Base-by-base conservation (phyloP, 2,329 filamentous ascomycete genomes). In the Magnaporthales sp. region DNA sequence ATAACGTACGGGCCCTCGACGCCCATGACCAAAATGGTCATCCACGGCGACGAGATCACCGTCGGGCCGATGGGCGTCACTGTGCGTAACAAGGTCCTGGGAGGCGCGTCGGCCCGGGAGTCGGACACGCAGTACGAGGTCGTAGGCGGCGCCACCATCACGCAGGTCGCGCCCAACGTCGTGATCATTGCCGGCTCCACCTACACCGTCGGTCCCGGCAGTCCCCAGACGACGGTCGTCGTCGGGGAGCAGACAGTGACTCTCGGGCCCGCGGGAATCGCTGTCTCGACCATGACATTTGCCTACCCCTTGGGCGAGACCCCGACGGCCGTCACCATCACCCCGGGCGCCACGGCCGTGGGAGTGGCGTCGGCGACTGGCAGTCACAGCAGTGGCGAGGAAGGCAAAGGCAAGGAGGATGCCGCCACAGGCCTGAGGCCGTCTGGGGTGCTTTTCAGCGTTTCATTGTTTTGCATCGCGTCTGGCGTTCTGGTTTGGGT, bases 111-210 rank as follows among this genome's bases (percentile, higher is more conserved):
- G 0, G 81, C 79, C 15, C 69, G 70, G 2, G 64, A 73, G 1
- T 74, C 72, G 1, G 76, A 75, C 13, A 82, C 79, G 1, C 74
- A 76, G 2, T 80, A 78, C 70, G 80, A 80, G 60, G 79, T 85
- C 66, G 78, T 83, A 9, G 84, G 83, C 65, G 84, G 84, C 11
- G 83, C 79, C 19, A 84, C 83, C 3, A 76, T 86, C 65, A 83
- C 81, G 19, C 78, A 81, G 70, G 70, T 85, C 9, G 80, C 79
- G n/a, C 74, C 80, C 1, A 81, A 79, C 2, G 74, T 80, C 13
- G 79, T 83, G 1, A 78, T 87, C 30, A 76, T 89, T 63, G 75
- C 78, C 46, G 81, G 80, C 38, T 75, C 75, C 2, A 85, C 81
- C 0, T 86, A 84, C 70, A 83, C 80, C 1, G 74, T 87, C 63